phyloP scores from a whole-genome alignment of 2,329 filamentous ascomycete genomes.

The Ascochyta rabiei region DNA sequence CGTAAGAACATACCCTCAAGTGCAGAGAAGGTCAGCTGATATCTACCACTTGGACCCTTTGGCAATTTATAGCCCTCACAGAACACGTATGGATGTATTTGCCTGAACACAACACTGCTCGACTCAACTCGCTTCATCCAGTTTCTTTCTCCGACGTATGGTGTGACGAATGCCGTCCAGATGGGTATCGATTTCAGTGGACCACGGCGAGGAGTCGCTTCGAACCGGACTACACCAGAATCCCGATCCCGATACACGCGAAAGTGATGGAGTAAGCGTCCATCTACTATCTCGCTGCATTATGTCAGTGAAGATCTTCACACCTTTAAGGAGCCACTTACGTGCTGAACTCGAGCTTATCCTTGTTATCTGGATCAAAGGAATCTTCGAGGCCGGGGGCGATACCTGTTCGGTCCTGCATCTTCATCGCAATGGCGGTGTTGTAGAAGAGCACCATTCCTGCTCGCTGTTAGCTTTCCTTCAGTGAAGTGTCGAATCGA shows the following conservation, averaged over 20 bases:
- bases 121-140: conserved; percentile 56
- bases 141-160: conserved; percentile 52
- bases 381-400: conserved; percentile 53
- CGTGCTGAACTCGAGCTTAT: conserved; percentile 58
- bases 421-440: conserved; percentile 63
- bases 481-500: neutral
- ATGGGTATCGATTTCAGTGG: conserved; percentile 61
- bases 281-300: conserved; percentile 59
- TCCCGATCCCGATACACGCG: conserved; percentile 60
- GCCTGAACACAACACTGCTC: conserved; percentile 55
- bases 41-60: conserved; percentile 37
- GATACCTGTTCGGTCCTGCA: conserved; percentile 56
- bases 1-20: conserved; percentile 34
- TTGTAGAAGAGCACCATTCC: conserved; percentile 64
- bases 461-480: conserved; percentile 34
- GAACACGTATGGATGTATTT: conserved; percentile 61
- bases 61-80: conserved; percentile 55
- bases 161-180: conserved; percentile 59
- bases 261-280: conserved; percentile 59
- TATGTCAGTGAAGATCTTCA: conserved; percentile 14
- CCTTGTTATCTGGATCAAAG: conserved; percentile 50
- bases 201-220: conserved; percentile 61
- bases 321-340: conserved; percentile 31
- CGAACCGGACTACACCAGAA: conserved; percentile 60
- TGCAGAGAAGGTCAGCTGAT: conserved; percentile 43